These are phyloP conservation scores for Dictyostelium citrinum DNA, from an alignment of 78 protist species.

Conservation along the genomic window DNA sequence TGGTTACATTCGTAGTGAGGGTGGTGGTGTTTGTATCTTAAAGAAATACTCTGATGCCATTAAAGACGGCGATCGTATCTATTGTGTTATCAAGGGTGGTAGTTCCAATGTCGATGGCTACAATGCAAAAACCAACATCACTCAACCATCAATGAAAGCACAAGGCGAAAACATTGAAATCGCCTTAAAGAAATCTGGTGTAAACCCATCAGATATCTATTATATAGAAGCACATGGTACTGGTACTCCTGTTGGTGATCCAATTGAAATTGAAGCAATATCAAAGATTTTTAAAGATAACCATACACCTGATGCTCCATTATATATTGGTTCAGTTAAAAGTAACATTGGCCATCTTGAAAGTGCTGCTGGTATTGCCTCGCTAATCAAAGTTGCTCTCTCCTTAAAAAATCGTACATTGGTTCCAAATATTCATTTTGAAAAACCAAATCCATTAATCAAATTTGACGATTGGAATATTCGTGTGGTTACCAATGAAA, in stretches of 20 bases:
- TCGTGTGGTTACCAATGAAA: conserved; percentile 45
- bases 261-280: conserved; percentile 85
- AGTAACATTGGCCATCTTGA: conserved; percentile 88
- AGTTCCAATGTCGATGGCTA: conserved; percentile 85
- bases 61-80: conserved; percentile 59
- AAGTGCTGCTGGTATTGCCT: conserved; percentile 83
- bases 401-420: conserved; percentile 46
- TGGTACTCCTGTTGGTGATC: conserved; percentile 92
- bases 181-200: conserved; percentile 47
- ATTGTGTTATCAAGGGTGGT: conserved; percentile 74
- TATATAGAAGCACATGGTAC: conserved; percentile 93
- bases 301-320: conserved; percentile 13
- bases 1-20: conserved; percentile 93
- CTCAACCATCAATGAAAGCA: conserved; percentile 82
- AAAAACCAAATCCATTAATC: conserved; percentile 51
- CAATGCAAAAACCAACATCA: conserved; percentile 25
- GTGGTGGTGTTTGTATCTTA: conserved; percentile 80
- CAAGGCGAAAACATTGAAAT: conserved; percentile 72
- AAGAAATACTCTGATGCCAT: conserved; percentile 4
- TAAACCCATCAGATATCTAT: background rate
- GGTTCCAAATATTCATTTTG: conserved; percentile 61
- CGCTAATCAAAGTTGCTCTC: conserved; percentile 62
- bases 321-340: conserved; percentile 83
- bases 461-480: conserved; percentile 70
- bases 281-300: conserved; percentile 26